phyloP scores from a whole-genome alignment of 2,329 filamentous ascomycete species.

The Incumbomyces delicatus region DNA sequence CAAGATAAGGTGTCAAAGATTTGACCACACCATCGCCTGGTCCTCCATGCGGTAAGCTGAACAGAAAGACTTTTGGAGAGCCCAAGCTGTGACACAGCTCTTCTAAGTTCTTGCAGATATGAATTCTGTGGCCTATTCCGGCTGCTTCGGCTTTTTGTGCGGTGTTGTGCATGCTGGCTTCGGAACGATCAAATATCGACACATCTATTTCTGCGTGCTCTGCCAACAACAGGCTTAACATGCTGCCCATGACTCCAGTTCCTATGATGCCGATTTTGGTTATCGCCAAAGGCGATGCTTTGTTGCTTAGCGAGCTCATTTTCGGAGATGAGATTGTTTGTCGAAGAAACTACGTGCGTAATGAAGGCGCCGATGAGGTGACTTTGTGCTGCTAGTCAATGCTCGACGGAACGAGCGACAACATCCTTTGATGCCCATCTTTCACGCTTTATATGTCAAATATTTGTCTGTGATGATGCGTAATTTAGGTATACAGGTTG shows the following conservation, averaged over 20 bases:
- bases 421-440: no score
- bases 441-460: no score
- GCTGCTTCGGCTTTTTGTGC: conserved; percentile 27
- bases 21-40: conserved; percentile 32
- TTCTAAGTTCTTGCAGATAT: conserved; percentile 36
- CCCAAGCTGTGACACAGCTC: conserved; percentile 40
- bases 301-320: no score
- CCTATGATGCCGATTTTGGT: conserved; percentile 26
- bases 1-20: conserved; percentile 32
- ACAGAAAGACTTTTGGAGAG: conserved; percentile 40
- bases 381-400: no score
- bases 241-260: conserved; percentile 51
- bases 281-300: no score
- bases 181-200: conserved; percentile 43
- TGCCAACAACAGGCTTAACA: conserved; percentile 49
- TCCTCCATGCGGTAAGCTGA: conserved; percentile 42
- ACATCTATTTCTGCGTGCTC: conserved; percentile 44
- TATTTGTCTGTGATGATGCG: no score
- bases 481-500: background rate
- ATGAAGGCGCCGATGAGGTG: no score
- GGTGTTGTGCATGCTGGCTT: conserved; percentile 38
- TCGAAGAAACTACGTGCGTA: no score
- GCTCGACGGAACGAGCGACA: no score
- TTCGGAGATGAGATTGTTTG: no score
- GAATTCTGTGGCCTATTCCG: conserved; percentile 23